Base-by-base conservation (phyloP, 352 stramenopile species). In the Phytophthora pistaciae region DNA sequence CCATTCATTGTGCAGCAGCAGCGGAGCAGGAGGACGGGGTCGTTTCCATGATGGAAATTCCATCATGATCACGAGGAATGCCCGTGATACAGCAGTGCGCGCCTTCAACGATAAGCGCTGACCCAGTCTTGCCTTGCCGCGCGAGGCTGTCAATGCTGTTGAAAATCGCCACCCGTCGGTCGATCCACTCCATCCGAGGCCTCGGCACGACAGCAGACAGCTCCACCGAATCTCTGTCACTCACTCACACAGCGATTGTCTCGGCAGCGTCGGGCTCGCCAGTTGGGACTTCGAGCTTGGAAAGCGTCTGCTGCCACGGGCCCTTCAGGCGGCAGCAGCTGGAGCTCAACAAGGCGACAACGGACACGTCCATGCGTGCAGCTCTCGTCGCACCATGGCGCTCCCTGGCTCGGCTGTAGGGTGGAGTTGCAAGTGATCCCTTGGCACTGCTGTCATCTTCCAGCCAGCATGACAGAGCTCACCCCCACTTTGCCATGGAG, bases 271-370 rank as follows among this genome's bases (percentile, higher is more conserved):
- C 38, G 57, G 10, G 57, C 5, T 27, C 29, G 4, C 27, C 44
- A 27, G 8, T 58, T 64, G 63, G 54, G 42, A 9, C 46, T n/a
- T 53, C n/a, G n/a, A 29, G 46, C 46, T 27, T 53, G 46, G 38
- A 13, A 69, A 53, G 25, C 58, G 38, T 7, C 27, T 27, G 5
- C 44, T 23, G 36, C 54, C 44, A 65, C 23, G 29, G 54, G 31
- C 31, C 56, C 38, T 44, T 44, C 13, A 5, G 36, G 36, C 13
- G 36, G 36, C 36, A 44, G 36, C 68, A 71, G 54, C 62, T 67
- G 68, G 62, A 64, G 29, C 59, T 61, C 38, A 60, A 77, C 69
- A 68, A 72, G 53, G 3, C 44, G 27, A 73, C 69, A 27, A 69
- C 46, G 8, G 21, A 42, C 56, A 50, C 44, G 23, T 57, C 52